Percentiles rank a stretch among this genome's conserved stretches.
Evolutionary conservation across 2,329 filamentous ascomycete species (phyloP).

Genomic region (Venturia effusa): DNA sequence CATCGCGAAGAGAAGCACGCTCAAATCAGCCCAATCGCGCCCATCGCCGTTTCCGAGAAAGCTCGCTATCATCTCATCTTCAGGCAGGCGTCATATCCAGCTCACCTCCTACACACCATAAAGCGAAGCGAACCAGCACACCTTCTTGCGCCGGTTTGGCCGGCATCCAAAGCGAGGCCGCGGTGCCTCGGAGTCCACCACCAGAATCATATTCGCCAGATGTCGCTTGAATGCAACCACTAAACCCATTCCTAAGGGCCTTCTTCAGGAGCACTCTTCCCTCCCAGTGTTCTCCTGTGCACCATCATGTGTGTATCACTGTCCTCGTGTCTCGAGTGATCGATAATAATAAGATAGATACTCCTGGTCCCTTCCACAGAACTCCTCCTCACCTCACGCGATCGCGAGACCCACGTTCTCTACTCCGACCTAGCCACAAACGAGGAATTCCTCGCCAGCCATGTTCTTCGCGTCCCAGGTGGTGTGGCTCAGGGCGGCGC

Average conservation of each 20-base stretch:
- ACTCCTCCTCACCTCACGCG: conserved; percentile 75
- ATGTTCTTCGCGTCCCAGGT: conserved; percentile 77
- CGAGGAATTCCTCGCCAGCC: conserved; percentile 92
- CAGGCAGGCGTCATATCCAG: conserved; percentile 3
- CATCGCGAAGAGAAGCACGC: not conserved
- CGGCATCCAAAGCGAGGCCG: conserved; percentile 6
- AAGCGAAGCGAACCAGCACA: not conserved
- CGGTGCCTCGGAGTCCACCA: conserved; percentile 2
- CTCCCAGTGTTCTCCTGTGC: conserved; percentile 79
- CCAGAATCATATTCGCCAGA: conserved; percentile 7
- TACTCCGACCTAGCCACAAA: conserved; percentile 74
- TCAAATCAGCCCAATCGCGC: not conserved
- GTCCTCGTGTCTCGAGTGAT: not conserved
- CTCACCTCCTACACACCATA: not conserved
- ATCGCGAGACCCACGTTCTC: conserved; percentile 68
- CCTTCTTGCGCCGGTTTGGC: not conserved
- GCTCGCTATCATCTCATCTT: not conserved
- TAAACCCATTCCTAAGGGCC: conserved; percentile 97
- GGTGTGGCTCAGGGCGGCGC: conserved; percentile 36
- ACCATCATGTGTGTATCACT: conserved; percentile 58
- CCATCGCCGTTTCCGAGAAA: not conserved
- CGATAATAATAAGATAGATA: conserved; percentile 38
- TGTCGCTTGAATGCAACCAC: conserved; percentile 77
- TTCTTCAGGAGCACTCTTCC: conserved; percentile 96
- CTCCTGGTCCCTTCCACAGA: conserved; percentile 91